Evolutionary conservation across 129 eudicot species (phyloP).

Genomic region (Flaveria brownii): DNA sequence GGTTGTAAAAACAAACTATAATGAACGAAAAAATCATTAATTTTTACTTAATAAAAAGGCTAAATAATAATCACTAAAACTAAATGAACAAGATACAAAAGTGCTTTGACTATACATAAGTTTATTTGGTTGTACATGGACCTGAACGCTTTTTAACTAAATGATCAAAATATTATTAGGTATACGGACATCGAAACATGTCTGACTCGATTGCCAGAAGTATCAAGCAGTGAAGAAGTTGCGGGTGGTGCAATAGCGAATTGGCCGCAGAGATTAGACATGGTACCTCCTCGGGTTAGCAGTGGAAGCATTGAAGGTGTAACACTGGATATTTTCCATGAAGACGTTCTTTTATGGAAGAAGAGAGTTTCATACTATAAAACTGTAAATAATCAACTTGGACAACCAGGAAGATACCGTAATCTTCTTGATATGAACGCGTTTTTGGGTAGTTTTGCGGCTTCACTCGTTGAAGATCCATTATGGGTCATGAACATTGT

Average conservation of each 20-base stretch:
- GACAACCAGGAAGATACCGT: slow-evolving; percentile 75
- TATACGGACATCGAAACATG: slow-evolving; percentile 82
- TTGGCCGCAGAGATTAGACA: slow-evolving; percentile 77
- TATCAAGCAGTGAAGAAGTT: slow-evolving; percentile 46
- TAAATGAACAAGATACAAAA: too few species aligned
- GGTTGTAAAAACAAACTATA: too few species aligned
- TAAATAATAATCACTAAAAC: too few species aligned
- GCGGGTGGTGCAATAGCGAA: slow-evolving; percentile 81
- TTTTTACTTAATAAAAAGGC: too few species aligned
- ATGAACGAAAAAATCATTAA: too few species aligned
- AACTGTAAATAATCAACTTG: slow-evolving; percentile 73
- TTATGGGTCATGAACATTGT: slow-evolving; percentile 96
- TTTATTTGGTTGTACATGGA: too few species aligned
- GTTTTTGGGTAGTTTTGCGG: slow-evolving; percentile 90
- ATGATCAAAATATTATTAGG: slow-evolving; percentile 42
- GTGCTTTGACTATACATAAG: too few species aligned
- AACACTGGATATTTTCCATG: slow-evolving; percentile 54
- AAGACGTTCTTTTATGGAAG: slow-evolving; percentile 60
- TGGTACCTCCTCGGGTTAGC: slow-evolving; percentile 78
- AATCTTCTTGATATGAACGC: slow-evolving; percentile 95
- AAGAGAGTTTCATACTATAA: slow-evolving; percentile 78
- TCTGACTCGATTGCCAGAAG: slow-evolving; percentile 81
- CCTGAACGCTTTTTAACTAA: neutral
- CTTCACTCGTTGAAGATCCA: slow-evolving; percentile 71
- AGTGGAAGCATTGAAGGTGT: slow-evolving; percentile 59